A percentile compares a stretch with the other conserved stretches of the same genome.
Conservation (phyloP, 257 asterid genomes). For the Gentiana straminea region DNA sequence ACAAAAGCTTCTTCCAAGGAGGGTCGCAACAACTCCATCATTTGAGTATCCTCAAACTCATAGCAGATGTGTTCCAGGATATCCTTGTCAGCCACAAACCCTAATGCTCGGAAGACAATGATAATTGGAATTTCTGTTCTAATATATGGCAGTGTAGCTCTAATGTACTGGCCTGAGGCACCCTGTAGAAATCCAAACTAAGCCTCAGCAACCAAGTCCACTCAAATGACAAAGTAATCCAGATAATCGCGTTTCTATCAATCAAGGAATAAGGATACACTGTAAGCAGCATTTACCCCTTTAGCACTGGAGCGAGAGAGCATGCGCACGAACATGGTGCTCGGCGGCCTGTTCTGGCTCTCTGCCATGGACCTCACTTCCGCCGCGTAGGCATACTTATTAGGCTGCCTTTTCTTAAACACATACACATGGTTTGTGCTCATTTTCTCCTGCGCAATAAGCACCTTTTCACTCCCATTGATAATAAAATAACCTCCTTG, state of each 20-base stretch:
- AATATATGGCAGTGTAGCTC: slow-evolving; percentile 92
- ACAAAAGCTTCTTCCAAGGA: slow-evolving; percentile 98
- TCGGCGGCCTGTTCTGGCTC: slow-evolving; percentile 89
- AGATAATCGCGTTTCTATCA: neutral
- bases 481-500: slow-evolving; percentile 97
- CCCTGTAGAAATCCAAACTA: slow-evolving; percentile 43
- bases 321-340: slow-evolving; percentile 97
- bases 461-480: slow-evolving; percentile 95
- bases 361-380: slow-evolving; percentile 99
- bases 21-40: slow-evolving; percentile 97
- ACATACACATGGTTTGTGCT: slow-evolving; percentile 98
- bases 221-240: slow-evolving; percentile 2
- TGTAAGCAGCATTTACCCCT: slow-evolving; percentile 50
- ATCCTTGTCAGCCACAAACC: slow-evolving; percentile 97
- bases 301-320: slow-evolving; percentile 95
- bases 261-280: neutral
- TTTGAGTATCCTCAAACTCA: slow-evolving; percentile 82
- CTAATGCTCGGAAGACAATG: slow-evolving; percentile 87
- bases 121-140: slow-evolving; percentile 94
- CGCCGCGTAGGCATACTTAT: slow-evolving; percentile 90
- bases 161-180: slow-evolving; percentile 92
- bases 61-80: slow-evolving; percentile 91
- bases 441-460: slow-evolving; percentile 99
- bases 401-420: slow-evolving; percentile 94
- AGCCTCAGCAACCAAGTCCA: neutral